Evolutionary conservation across 768 basidiomycete species (phyloP).

Genomic region (Pulveroboletus frians): DNA sequence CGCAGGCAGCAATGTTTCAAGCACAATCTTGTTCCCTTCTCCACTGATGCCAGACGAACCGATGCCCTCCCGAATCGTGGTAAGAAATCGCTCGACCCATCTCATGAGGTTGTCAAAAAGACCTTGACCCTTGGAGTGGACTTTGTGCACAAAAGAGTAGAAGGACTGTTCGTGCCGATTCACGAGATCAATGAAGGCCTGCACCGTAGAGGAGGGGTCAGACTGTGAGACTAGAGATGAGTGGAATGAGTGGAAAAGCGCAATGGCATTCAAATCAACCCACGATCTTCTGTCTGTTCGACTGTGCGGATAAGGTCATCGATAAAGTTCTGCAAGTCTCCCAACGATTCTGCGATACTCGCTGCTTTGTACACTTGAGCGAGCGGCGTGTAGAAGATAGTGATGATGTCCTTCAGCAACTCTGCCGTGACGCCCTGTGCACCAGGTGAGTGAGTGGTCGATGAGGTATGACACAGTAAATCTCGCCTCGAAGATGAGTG

Average conservation of each 20-base stretch:
- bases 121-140: slow-evolving; percentile 92
- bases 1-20: slow-evolving; percentile 89
- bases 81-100: slow-evolving; percentile 96
- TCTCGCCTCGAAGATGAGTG: slow-evolving; percentile 87
- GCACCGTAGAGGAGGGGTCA: slow-evolving; percentile 82
- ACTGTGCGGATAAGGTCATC: slow-evolving; percentile 94
- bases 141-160: slow-evolving; percentile 97
- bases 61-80: slow-evolving; percentile 84
- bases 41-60: slow-evolving; percentile 35
- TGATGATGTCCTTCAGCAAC: slow-evolving; percentile 94
- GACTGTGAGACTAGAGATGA: slow-evolving; percentile 61
- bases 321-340: slow-evolving; percentile 89
- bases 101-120: slow-evolving; percentile 92
- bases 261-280: slow-evolving; percentile 29
- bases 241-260: slow-evolving; percentile 1
- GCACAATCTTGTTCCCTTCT: slow-evolving; percentile 43
- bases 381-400: slow-evolving; percentile 94
- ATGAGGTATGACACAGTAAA: background rate
- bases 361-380: slow-evolving; percentile 98
- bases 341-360: slow-evolving; percentile 89
- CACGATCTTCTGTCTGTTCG: slow-evolving; percentile 84
- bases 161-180: slow-evolving; percentile 93
- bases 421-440: slow-evolving; percentile 88
- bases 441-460: slow-evolving; percentile 2
- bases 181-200: slow-evolving; percentile 89